phyloP scores from a whole-genome alignment of 306 rosid species.

The Vigna unguiculata region DNA sequence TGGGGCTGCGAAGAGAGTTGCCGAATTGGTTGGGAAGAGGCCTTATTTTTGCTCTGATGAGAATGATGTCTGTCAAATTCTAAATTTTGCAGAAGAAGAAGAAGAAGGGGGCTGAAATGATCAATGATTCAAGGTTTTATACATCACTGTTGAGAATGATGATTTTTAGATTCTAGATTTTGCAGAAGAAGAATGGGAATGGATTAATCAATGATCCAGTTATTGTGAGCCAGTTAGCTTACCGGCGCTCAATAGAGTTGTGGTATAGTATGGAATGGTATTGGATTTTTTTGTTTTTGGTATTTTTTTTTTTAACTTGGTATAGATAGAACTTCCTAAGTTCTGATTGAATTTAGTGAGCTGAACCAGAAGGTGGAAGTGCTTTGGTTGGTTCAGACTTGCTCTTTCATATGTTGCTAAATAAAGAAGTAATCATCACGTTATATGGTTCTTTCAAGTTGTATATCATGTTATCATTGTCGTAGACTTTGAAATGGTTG shows the following conservation, averaged over 20 bases:
- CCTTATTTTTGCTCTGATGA: constrained; percentile 55
- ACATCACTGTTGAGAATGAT: constrained; percentile 40
- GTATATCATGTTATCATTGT: constrained; percentile 18
- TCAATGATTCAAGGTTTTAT: not conserved
- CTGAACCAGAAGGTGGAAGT: constrained; percentile 5
- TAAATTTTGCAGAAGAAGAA: constrained; percentile 69
- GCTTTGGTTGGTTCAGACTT: constrained; percentile 9
- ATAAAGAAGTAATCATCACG: constrained; percentile 30
- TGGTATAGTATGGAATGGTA: not conserved
- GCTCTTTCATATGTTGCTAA: not conserved
- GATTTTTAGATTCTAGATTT: constrained; percentile 70
- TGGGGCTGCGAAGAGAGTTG: constrained; percentile 82
- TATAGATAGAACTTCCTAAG: constrained; percentile 33
- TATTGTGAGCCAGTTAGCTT: not conserved
- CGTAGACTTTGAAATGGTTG: constrained; percentile 4
- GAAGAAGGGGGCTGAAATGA: constrained; percentile 14
- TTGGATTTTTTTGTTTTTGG: no score
- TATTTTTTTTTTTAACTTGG: not conserved
- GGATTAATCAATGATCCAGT: not conserved
- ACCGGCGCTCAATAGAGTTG: not conserved
- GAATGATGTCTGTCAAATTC: constrained; percentile 61
- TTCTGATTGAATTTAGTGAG: constrained; percentile 31
- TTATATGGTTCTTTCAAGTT: constrained; percentile 36
- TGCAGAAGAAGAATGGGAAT: constrained; percentile 52
- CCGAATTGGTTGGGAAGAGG: constrained; percentile 63